phyloP scores from a whole-genome alignment of 495 filamentous ascomycete species.

The Astrocystis sublimbata region DNA sequence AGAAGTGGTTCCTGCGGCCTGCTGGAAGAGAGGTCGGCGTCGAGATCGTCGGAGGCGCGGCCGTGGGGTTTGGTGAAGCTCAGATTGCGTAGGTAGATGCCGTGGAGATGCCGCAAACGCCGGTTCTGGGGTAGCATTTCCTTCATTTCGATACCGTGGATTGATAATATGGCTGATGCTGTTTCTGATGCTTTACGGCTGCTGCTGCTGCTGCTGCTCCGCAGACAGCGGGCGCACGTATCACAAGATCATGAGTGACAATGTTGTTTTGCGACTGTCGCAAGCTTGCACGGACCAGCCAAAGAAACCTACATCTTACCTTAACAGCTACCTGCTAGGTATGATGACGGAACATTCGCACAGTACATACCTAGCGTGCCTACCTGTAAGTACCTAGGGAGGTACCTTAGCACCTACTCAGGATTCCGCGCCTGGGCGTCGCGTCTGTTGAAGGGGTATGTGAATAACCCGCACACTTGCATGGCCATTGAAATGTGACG shows the following conservation, averaged over 20 bases:
- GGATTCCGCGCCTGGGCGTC: too few species aligned
- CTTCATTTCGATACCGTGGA: background rate
- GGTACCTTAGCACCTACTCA: background rate
- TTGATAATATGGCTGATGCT: background rate
- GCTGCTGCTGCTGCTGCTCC: constrained; percentile 25
- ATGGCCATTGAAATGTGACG: too few species aligned
- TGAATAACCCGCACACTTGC: too few species aligned
- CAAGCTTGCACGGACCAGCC: background rate
- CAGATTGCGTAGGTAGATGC: constrained; percentile 85
- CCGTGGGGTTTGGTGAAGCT: constrained; percentile 63
- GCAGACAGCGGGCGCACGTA: constrained; percentile 44
- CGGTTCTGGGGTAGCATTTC: constrained; percentile 74
- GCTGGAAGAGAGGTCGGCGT: constrained; percentile 69
- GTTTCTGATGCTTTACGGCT: background rate
- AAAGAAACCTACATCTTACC: background rate
- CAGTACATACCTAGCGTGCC: background rate
- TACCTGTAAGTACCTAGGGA: background rate
- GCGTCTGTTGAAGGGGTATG: too few species aligned
- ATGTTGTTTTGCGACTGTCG: constrained; percentile 1
- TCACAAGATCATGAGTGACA: constrained; percentile 45
- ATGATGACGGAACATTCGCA: constrained; percentile 1
- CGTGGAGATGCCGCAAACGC: constrained; percentile 83
- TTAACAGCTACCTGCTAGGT: background rate
- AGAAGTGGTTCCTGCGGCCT: constrained; percentile 59
- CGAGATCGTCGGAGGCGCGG: constrained; percentile 83